Evolutionary conservation across 495 filamentous ascomycete species (phyloP), one percentile per base, ranked within the genome.

Genomic region (Penicillium samsonianum): DNA sequence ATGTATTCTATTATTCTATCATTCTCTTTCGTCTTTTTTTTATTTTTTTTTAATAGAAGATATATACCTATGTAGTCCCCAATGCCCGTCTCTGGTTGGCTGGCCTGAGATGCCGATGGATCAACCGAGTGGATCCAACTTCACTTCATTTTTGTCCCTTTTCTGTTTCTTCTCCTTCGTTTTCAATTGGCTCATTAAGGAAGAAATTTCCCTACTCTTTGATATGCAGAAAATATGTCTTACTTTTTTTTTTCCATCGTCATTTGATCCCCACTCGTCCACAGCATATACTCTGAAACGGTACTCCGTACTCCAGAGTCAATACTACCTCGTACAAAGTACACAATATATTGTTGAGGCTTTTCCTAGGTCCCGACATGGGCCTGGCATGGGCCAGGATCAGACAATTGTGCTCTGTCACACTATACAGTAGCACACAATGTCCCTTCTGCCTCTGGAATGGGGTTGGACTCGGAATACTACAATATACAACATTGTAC

Each of bases 61-160:
- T 30, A 26, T 31, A 10, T 10, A 26, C 5, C 4, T 19, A 19
- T 31, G 37, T 42, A 52, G 50, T 40, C 26, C 10, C 2, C 3
- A 0, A 17, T 38, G 0, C 4, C 2, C 22, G 0, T 7, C 23
- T 23, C 7, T 44, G 20, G 47, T 55, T 55, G 53, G 53, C 43
- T 47, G 53, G 53, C 16, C 22, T 47, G 42, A 47, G 53, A 55
- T 47, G 31, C 53, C 53, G 53, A 30, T 16, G 26, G 10, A n/a
- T 12, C 2, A 8, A 7, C 8, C 26, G 19, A n/a, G 50, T 53
- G 37, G 37, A 35, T 20, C 35, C 47, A 7, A 8, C 28, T 37
- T 23, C 4, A 50, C 19, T 28, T 22, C 48, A 9, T 35, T 22
- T 26, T 51, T 41, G 16, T 11, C 12, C 5, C 2, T 11, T 40